Conservation (phyloP, 2,329 filamentous ascomycete genomes). For the Epichloe brachyelytri region DNA sequence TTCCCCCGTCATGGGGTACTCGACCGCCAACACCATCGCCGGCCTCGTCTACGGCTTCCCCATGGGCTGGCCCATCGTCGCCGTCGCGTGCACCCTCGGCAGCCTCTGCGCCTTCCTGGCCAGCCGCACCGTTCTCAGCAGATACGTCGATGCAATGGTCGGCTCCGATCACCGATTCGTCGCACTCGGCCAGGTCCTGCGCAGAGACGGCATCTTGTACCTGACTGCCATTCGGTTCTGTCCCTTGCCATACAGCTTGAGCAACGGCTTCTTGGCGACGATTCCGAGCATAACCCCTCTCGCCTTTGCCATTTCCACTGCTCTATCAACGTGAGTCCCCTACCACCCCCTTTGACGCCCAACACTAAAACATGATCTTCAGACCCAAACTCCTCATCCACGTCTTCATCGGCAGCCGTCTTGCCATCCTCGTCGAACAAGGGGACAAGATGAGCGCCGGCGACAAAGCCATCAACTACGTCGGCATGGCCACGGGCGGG, state of each 20-base stretch:
- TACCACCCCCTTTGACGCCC: neutral
- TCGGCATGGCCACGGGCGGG: conserved; percentile 61
- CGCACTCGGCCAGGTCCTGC: conserved; percentile 74
- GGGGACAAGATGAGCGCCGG: conserved; percentile 69
- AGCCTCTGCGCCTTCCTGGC: conserved; percentile 69
- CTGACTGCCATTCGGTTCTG: conserved; percentile 87
- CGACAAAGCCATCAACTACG: conserved; percentile 73
- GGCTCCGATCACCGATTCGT: conserved; percentile 78
- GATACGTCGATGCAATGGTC: conserved; percentile 68
- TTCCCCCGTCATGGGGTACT: conserved; percentile 87
- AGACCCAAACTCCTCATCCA: conserved; percentile 82
- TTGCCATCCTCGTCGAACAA: conserved; percentile 72
- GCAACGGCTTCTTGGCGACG: conserved; percentile 88
- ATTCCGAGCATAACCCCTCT: conserved; percentile 74
- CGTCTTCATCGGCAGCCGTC: conserved; percentile 77
- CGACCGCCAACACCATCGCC: conserved; percentile 47
- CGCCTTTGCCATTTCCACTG: conserved; percentile 70
- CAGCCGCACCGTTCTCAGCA: conserved; percentile 64
- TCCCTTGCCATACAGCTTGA: conserved; percentile 82
- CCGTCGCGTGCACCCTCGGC: conserved; percentile 64
- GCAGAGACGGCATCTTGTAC: conserved; percentile 79
- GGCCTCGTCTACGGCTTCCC: conserved; percentile 45
- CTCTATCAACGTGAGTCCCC: conserved; percentile 46
- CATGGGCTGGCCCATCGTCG: conserved; percentile 69
- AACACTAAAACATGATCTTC: neutral